phyloP scores from a whole-genome alignment of 768 basidiomycete species.

The Tulasnella sp. region DNA sequence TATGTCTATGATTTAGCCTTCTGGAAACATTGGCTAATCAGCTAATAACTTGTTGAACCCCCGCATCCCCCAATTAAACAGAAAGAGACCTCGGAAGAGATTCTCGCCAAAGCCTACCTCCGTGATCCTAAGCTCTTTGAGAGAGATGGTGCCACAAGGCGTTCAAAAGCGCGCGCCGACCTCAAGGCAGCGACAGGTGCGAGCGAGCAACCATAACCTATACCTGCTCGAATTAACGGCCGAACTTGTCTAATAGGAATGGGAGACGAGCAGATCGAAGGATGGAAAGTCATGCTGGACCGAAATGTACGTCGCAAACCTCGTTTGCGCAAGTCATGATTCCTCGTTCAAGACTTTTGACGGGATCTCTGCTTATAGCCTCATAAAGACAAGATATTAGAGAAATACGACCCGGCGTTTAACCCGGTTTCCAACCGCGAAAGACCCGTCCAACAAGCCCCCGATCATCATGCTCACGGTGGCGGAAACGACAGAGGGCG shows the following conservation, averaged over 20 bases:
- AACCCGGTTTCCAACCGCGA: slow-evolving; percentile 23
- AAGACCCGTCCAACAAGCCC: slow-evolving; percentile 24
- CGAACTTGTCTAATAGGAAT: not conserved
- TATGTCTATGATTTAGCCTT: not conserved
- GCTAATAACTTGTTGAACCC: not conserved
- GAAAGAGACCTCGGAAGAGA: slow-evolving; percentile 33
- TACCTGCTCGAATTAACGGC: not conserved
- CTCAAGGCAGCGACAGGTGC: slow-evolving; percentile 57
- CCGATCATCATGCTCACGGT: slow-evolving; percentile 43
- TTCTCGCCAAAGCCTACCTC: slow-evolving; percentile 73
- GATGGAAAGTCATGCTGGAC: not conserved
- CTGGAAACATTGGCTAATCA: not conserved
- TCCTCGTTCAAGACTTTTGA: not conserved
- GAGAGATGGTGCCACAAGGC: slow-evolving; percentile 65
- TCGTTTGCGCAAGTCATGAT: not conserved
- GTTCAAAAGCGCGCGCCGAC: slow-evolving; percentile 62
- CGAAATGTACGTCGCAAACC: not conserved
- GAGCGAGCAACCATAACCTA: not conserved
- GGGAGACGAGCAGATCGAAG: not conserved
- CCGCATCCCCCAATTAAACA: not conserved
- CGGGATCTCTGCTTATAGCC: slow-evolving; percentile 45
- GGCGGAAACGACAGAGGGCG: slow-evolving; percentile 45
- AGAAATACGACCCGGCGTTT: slow-evolving; percentile 64
- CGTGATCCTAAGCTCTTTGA: slow-evolving; percentile 71
- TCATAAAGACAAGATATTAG: slow-evolving; percentile 66